Evolutionary conservation across 2,329 filamentous ascomycete species (phyloP).

Genomic region (Whalleya microplaca): DNA sequence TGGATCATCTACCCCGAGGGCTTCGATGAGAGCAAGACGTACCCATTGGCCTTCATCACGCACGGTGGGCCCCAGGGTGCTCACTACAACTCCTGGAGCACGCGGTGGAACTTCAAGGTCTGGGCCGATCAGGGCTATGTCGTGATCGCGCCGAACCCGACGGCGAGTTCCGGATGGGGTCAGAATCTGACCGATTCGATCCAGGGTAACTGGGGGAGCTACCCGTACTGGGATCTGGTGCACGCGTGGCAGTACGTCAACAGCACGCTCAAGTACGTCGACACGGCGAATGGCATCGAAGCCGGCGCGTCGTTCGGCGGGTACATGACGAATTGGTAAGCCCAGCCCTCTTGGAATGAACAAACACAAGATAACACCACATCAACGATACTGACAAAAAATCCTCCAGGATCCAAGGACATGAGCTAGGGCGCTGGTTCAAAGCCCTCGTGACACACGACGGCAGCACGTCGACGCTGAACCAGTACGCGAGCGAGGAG

Average conservation of each 20-base stretch:
- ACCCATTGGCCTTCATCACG: conserved; percentile 57
- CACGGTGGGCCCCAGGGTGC: conserved; percentile 59
- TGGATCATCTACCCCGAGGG: conserved; percentile 40
- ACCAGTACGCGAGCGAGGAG: conserved; percentile 41
- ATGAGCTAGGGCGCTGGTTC: conserved; percentile 57
- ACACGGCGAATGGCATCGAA: conserved; percentile 53
- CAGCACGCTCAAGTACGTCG: conserved; percentile 53
- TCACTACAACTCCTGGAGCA: conserved; percentile 56
- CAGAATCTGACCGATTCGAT: conserved; percentile 57
- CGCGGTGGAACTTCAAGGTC: conserved; percentile 57
- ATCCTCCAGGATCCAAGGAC: conserved; percentile 51
- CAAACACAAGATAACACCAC: background rate
- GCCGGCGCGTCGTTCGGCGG: conserved; percentile 59
- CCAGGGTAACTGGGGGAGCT: conserved; percentile 52
- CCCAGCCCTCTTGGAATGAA: background rate
- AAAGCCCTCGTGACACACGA: conserved; percentile 61
- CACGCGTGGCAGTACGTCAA: conserved; percentile 57
- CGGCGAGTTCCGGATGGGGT: conserved; percentile 57
- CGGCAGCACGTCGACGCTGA: conserved; percentile 43
- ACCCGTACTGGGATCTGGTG: conserved; percentile 59
- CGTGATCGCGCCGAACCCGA: conserved; percentile 58
- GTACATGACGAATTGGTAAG: conserved; percentile 58
- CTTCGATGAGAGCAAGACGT: conserved; percentile 46
- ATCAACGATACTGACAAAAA: conserved; percentile 1
- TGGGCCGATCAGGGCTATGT: conserved; percentile 62